Conservation (phyloP, 2,329 filamentous ascomycete genomes). For the Talaromyces piceae region DNA sequence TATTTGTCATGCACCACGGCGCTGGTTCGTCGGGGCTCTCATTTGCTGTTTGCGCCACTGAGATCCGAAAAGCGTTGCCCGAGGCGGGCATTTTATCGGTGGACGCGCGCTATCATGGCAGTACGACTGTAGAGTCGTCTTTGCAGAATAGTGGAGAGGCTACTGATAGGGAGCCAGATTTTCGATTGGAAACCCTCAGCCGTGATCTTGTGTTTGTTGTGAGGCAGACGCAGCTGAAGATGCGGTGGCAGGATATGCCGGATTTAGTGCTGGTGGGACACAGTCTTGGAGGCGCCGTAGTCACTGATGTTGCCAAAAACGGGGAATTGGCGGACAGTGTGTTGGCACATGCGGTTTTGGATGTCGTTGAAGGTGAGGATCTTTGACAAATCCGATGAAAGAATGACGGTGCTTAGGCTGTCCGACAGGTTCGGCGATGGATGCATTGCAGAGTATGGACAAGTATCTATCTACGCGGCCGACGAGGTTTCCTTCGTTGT, state of each 20-base stretch:
- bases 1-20: slow-evolving; percentile 93
- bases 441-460: slow-evolving; percentile 90
- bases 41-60: slow-evolving; percentile 72
- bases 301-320: slow-evolving; percentile 70
- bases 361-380: no score
- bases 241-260: slow-evolving; percentile 68
- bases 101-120: slow-evolving; percentile 82
- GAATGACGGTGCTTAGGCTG: background rate
- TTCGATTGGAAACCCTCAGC: slow-evolving; percentile 65
- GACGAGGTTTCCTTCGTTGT: slow-evolving; percentile 64
- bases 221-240: slow-evolving; percentile 55
- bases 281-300: slow-evolving; percentile 83
- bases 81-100: slow-evolving; percentile 74
- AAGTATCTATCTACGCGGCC: slow-evolving; percentile 80
- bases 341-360: slow-evolving; percentile 79
- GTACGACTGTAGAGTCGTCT: slow-evolving; percentile 39
- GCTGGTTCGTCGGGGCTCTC: slow-evolving; percentile 89
- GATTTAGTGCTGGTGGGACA: slow-evolving; percentile 80
- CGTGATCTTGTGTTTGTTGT: slow-evolving; percentile 66
- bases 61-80: slow-evolving; percentile 70
- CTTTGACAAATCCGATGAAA: background rate
- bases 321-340: slow-evolving; percentile 59
- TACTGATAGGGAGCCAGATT: slow-evolving; percentile 44
- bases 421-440: slow-evolving; percentile 70
- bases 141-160: slow-evolving; percentile 30